These are phyloP conservation scores for Brassica hybrid DNA, from an alignment of 441 rosid species.

Conservation along the genomic window DNA sequence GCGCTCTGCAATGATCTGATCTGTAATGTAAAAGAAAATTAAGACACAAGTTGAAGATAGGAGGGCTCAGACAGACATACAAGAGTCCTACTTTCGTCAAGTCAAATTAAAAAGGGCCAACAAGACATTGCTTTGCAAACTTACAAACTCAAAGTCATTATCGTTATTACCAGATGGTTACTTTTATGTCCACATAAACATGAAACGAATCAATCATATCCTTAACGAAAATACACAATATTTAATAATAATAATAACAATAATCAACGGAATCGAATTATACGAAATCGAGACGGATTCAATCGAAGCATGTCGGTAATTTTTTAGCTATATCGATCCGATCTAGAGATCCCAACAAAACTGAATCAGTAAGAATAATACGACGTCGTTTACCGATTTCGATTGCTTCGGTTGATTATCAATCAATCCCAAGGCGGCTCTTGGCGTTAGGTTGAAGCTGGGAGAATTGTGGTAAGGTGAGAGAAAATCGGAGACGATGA, in stretches of 20 bases:
- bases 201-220: conserved; percentile 16
- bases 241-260: neutral
- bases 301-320: neutral
- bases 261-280: neutral
- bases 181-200: conserved; percentile 28
- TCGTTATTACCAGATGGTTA: conserved; percentile 25
- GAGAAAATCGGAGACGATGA: conserved; percentile 20
- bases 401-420: neutral
- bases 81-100: neutral
- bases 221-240: neutral
- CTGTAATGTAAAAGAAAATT: conserved; percentile 5
- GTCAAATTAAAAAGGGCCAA: conserved; percentile 29
- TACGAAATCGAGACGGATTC: neutral
- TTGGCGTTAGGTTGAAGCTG: neutral
- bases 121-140: conserved; percentile 17
- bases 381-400: conserved; percentile 10
- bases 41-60: neutral
- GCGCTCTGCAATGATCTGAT: conserved; percentile 64
- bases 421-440: conserved; percentile 17
- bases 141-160: conserved; percentile 21
- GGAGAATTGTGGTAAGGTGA: conserved; percentile 2
- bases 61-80: conserved; percentile 9
- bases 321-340: neutral
- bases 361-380: neutral
- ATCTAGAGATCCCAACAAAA: conserved; percentile 2